Base-by-base conservation (phyloP, 768 basidiomycete genomes). In the Mycena epipterygia region DNA sequence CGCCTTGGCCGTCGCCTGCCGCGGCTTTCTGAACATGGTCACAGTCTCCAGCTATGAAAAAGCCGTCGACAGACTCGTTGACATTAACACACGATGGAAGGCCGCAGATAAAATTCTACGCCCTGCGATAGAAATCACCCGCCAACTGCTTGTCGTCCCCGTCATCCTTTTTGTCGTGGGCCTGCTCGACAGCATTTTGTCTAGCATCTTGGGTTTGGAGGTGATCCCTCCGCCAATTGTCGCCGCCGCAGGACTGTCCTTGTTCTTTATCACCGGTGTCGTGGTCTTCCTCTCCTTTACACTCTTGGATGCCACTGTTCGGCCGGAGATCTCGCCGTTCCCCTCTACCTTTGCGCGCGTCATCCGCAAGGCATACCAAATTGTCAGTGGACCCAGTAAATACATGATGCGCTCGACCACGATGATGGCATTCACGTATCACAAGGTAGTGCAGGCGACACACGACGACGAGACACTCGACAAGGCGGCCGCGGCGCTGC, bases 401-500 rank as follows among this genome's bases (percentile, higher is more conserved):
- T 37, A 37, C 35, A 37, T 7, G 35, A 37, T n/a, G n/a, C n/a
- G 35, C 35, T 37, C 35, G 35, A 14, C 35, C n/a, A 25, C 41
- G 29, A 42, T 55, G 14, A 19, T 19, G 37, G 21, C 46, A 35
- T 17, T 8, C 25, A 55, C 30, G 58, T 70, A 23, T 48, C 60
- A 63, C n/a, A 39, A 46, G 30, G 52, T 70, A 12, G 64, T 56
- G 23, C 62, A 56, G 27, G 48, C 62, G 29, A 70, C 60, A 2
- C 51, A 65, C 29, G 61, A 64, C 41, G 63, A 70, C 23, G 35
- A 64, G 48, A 64, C 30, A 23, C 61, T 69, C 13, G 60, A 37
- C 41, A 69, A 51, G 61, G 37, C 69, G 55, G 68, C 70, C 44
- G 72, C 61, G 68, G 74, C 6, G 52, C 69, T 44, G 44, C 60